Base-by-base conservation (phyloP, 1,284 basidiomycete genomes). In the Pseudozyma pruni region DNA sequence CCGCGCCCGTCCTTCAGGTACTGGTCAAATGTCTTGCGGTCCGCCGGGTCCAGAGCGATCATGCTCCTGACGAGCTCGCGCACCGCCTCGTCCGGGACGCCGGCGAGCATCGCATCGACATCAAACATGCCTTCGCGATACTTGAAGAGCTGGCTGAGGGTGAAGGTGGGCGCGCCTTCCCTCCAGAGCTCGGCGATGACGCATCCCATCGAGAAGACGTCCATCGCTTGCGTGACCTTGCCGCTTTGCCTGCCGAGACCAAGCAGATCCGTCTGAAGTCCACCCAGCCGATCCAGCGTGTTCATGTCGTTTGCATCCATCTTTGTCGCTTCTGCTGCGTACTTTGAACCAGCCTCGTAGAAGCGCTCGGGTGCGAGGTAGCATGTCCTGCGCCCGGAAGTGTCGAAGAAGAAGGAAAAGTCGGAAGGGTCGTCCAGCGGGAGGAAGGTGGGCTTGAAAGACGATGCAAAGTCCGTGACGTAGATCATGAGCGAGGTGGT, bases 351-450 rank as follows among this genome's bases (percentile, higher is more conserved):
- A 1, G 90, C 87, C 3, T 90, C 89, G 83, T 91, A 98, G 85
- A 98, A 99, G 9, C 96, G 87, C 78, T 99, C 96, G 0, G 96
- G 96, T 0, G 96, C 96, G 59, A 99, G 86, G 79, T 98, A 98
- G 82, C 95, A 99, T 3, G 92, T 95, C 6, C 96, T 87, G 9
- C 92, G 86, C 0, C 91, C 93, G 9, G 92, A 94, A 2, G 93
- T 95, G 83, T 98, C 96, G 83, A 95, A 98, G 87, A 91, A 98
- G 86, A 94, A 96, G 5, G 93, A 94, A 83, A 98, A 99, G 84
- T 97, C 94, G 5, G 94, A 90, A 0, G 96, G 96, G 79, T 98
- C 95, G 79, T 99, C 93, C 35, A 98, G 88, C 0, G 96, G 96
- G 8, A 99, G 88, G 79, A 89, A 93, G 0, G 93, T 94, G 0